Base-by-base conservation (phyloP, 208 protist species). In the Balamuthia mandrillaris region DNA sequence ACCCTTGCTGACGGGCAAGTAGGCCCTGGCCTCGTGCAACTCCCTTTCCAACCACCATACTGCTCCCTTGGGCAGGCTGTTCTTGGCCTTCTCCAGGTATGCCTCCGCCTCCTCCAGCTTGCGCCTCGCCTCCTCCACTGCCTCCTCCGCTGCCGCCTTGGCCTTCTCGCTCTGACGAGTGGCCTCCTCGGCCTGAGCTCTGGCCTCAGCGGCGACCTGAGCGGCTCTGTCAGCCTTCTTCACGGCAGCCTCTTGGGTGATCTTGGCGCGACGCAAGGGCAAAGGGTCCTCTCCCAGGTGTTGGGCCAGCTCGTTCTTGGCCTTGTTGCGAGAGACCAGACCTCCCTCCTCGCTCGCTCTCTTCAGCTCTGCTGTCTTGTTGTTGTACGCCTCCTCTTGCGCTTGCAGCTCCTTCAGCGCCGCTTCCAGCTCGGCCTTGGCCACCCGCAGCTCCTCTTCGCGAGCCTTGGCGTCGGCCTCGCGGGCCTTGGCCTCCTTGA, bases 21-120 rank as follows among this genome's bases (percentile, higher is more conserved):
- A 70, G 61, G 61, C 61, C 14, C 61, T 1, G 27, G 61, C 61
- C 61, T 74, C 65, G 65, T 10, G 35, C 6, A 74, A 42, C 65
- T 74, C 65, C 10, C 65, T 2, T 31, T 74, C 65, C 65, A 74
- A 52, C 65, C 65, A 74, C 65, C 65, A 74, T 2, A 74, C 41
- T 35, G 37, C 65, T 21, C 65, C 65, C 65, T 74, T 51, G 65
- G 65, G 65, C 16, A 33, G 37, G 41, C 35, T 24, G 41, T 74
- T 74, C 65, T 74, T 74, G 65, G 51, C 65, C 65, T 2, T 74
- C 65, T 74, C 37, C 12, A 74, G 37, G 41, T 74, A 74, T 35
- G 65, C 65, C 65, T 74, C 9, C 24, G 65, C 65, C 16, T 74
- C 65, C 9, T 47, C 65, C 9, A 74, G 29, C 65, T 51, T 74